Evolutionary conservation across 371 early-diverging fungal species (phyloP), one percentile per base, ranked within the genome.

Genomic region (Chytridium lagenaria): DNA sequence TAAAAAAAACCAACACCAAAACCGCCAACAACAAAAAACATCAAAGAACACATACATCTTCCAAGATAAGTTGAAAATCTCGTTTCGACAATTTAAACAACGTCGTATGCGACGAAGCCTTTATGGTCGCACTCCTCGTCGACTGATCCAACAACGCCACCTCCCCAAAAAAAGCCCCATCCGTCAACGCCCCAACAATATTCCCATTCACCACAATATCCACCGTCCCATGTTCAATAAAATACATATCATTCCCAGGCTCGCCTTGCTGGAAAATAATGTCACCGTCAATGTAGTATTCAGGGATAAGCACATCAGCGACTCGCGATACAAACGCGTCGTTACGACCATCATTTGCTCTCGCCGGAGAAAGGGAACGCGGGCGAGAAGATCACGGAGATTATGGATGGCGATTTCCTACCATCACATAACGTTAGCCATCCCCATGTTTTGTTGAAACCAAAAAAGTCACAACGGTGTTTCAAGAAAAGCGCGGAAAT

Each of bases 261-360:
- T 66, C 51, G 19, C 78, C 78, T 65, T 81, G 81, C 59, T 73
- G 67, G 39, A 74, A 75, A 57, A 81, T 71, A 31, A 51, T 67
- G 65, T 81, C 81, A 26, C 81, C 81, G 34, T 74, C 59, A 22
- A 79, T 69, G 52, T 61, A 81, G 61, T 77, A 79, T 12, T 40
- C 57, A 15, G 77, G 68, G 30, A 70, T 69, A 28, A 81, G 71
- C 22, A 76, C 79, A 37, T 65, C 64, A 22, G 82, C 79, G 33
- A 81, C 71, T 16, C 77, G 75, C 15, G 71, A 59, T 38, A 73
- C 26, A 55, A 76, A 79, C 16, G 70, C 59, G 19, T 76, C 73
- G 61, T 79, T 77, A 10, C 76, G 63, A 44, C 77, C 77, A 68
- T 79, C 79, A 30, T 73, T 59, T 75, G 61, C 37, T 67, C 59